Evolutionary conservation across 2,329 filamentous ascomycete genomes (phyloP), one percentile per base, ranked within the genome.

Genomic region (Xylaria multiplex): DNA sequence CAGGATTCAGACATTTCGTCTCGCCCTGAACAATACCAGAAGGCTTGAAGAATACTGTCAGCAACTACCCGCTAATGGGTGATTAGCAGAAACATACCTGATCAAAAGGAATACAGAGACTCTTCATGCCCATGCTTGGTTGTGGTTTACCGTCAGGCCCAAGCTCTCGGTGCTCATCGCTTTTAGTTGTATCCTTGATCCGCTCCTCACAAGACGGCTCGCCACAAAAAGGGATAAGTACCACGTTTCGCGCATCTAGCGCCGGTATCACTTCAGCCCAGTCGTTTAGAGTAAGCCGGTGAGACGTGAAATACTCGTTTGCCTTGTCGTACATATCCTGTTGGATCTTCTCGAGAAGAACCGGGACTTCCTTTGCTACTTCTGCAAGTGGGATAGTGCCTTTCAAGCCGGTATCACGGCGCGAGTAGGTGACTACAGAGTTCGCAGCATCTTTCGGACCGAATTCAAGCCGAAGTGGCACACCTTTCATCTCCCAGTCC

Each of bases 401-500:
- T 85, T 98, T 97, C 79, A 91, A 91, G 65, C 89, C 89, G 19
- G 91, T 91, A 79, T 99, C 96, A 74, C 96, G 92, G 75, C 96
- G 92, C 24, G 94, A 92, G 69, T 88, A 92, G 69, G 91, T 93
- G 72, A 98, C 91, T 48, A 94, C 91, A 64, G 91, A 88, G 77
- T 94, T 93, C 70, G 92, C 93, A 13, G 91, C 90, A 77, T 98
- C 96, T 81, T 97, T 97, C 75, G 96, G 95, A 6, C 96, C 96
- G 76, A 97, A 97, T 80, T 99, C 96, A 65, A 99, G 86, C 66
- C 96, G 91, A 43, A 99, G 87, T 53, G 96, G 96, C 48, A 98
- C 91, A 78, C 96, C 96, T 82, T 95, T 96, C 74, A 98, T 86
- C 80, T 99, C 96, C 93, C 93, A 97, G 81, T 99, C 94, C 81